Evolutionary conservation across 495 filamentous ascomycete species (phyloP).

Genomic region (Mytilinidion resinicola): DNA sequence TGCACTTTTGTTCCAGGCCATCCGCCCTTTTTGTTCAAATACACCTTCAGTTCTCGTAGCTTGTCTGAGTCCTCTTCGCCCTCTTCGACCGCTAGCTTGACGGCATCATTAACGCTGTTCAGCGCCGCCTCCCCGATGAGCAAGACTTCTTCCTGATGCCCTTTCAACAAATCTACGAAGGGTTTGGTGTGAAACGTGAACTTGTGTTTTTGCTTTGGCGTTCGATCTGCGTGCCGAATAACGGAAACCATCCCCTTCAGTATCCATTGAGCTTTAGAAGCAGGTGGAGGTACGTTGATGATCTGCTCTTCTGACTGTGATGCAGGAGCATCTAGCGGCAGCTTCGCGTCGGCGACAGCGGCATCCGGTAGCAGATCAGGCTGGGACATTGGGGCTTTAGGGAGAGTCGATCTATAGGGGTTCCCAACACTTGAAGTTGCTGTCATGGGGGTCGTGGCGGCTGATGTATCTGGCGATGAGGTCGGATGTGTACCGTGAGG

Average conservation of each 20-base stretch:
- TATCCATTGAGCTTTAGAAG: slow-evolving; percentile 94
- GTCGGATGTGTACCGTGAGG: slow-evolving; percentile 29
- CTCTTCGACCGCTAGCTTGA: slow-evolving; percentile 66
- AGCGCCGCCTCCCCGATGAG: slow-evolving; percentile 87
- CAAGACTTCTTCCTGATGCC: slow-evolving; percentile 92
- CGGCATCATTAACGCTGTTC: slow-evolving; percentile 80
- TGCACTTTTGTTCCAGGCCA: slow-evolving; percentile 98
- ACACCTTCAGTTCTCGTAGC: slow-evolving; percentile 73
- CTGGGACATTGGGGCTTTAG: slow-evolving; percentile 19
- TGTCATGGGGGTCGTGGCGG: slow-evolving; percentile 42
- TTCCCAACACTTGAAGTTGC: slow-evolving; percentile 47
- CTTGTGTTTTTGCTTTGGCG: slow-evolving; percentile 98
- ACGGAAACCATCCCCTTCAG: slow-evolving; percentile 98
- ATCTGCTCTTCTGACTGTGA: slow-evolving; percentile 31
- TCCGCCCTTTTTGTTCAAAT: slow-evolving; percentile 80
- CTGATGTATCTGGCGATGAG: slow-evolving; percentile 41
- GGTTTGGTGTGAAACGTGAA: slow-evolving; percentile 97
- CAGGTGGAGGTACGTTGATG: slow-evolving; percentile 61
- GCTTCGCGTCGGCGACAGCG: slow-evolving; percentile 8
- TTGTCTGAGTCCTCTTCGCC: slow-evolving; percentile 81
- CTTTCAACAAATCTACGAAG: slow-evolving; percentile 87
- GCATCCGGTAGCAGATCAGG: slow-evolving; percentile 15
- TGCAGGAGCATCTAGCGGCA: not conserved
- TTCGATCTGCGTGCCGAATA: slow-evolving; percentile 90
- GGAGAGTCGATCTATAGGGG: slow-evolving; percentile 12